Evolutionary conservation across 2,329 filamentous ascomycete species (phyloP).

Genomic region (Xylaria sp.): DNA sequence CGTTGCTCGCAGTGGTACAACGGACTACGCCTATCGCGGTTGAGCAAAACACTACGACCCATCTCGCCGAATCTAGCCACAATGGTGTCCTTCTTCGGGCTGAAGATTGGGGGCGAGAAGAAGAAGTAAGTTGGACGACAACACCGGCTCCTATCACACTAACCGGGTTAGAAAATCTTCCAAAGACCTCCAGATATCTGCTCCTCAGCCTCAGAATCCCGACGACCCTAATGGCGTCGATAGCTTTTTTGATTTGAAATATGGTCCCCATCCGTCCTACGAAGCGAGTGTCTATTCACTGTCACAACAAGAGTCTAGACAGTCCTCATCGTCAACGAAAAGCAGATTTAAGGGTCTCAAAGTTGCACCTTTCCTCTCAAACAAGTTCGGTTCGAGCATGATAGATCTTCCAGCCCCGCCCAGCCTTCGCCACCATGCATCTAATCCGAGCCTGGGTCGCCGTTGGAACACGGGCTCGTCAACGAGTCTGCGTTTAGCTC

Average conservation of each 20-base stretch:
- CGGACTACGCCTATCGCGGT: slow-evolving; percentile 13
- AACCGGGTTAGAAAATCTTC: slow-evolving; percentile 50
- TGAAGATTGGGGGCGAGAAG: slow-evolving; percentile 63
- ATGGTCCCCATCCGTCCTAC: slow-evolving; percentile 25
- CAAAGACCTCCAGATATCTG: slow-evolving; percentile 47
- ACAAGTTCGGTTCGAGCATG: slow-evolving; percentile 58
- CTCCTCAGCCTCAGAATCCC: slow-evolving; percentile 39
- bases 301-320: slow-evolving; percentile 56
- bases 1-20: slow-evolving; percentile 4
- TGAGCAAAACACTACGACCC: slow-evolving; percentile 14
- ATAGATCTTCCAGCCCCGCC: slow-evolving; percentile 54
- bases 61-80: slow-evolving; percentile 19
- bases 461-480: slow-evolving; percentile 53
- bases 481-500: slow-evolving; percentile 48
- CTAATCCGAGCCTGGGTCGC: slow-evolving; percentile 49
- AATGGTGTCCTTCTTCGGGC: slow-evolving; percentile 70
- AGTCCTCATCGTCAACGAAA: slow-evolving; percentile 48
- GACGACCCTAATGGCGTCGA: slow-evolving; percentile 27
- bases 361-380: slow-evolving; percentile 52
- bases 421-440: slow-evolving; percentile 46
- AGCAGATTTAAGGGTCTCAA: slow-evolving; percentile 41
- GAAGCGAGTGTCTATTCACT: slow-evolving; percentile 36
- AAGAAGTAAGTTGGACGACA: slow-evolving; percentile 61
- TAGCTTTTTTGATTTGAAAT: slow-evolving; percentile 34
- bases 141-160: slow-evolving; percentile 32